Evolutionary conservation across 2,329 filamentous ascomycete genomes (phyloP).

Genomic region (Clonostachys rhizophaga): DNA sequence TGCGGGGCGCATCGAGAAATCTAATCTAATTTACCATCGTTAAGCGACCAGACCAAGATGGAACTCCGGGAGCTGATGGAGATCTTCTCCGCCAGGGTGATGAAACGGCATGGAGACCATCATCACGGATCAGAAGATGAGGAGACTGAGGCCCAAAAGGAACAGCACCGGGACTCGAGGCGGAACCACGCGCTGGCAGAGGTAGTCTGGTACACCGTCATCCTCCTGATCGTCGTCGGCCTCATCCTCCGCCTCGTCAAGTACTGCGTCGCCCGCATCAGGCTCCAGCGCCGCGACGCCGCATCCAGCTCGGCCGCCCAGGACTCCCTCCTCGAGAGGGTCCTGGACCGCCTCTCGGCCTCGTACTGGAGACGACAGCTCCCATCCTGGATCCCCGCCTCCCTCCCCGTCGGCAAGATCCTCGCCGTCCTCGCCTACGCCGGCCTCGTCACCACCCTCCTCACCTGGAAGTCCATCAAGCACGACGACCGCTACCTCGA

Average conservation of each 20-base stretch:
- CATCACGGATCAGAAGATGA: neutral
- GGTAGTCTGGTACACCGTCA: neutral
- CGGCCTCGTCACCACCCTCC: slow-evolving; percentile 10
- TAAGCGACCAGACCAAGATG: too few relatives aligned
- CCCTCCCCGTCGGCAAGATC: slow-evolving; percentile 8
- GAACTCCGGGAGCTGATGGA: too few relatives aligned
- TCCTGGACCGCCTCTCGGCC: neutral
- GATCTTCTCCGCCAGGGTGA: too few relatives aligned
- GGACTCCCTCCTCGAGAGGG: neutral
- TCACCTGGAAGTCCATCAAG: slow-evolving; percentile 15
- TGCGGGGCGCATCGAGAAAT: too few relatives aligned
- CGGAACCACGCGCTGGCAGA: neutral
- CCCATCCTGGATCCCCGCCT: too few relatives aligned
- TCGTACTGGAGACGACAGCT: too few relatives aligned
- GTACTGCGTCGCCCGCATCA: neutral
- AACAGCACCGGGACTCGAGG: neutral
- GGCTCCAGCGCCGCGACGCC: too few relatives aligned
- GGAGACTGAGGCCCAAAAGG: neutral
- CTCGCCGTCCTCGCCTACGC: slow-evolving; percentile 8
- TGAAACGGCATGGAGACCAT: neutral
- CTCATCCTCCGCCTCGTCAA: neutral
- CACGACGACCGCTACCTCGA: slow-evolving; percentile 15
- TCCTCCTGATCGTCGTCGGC: neutral
- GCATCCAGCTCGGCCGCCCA: neutral
- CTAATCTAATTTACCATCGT: too few relatives aligned